Evolutionary conservation across 352 stramenopile genomes (phyloP).

Genomic region (Phytophthora tentaculata): DNA sequence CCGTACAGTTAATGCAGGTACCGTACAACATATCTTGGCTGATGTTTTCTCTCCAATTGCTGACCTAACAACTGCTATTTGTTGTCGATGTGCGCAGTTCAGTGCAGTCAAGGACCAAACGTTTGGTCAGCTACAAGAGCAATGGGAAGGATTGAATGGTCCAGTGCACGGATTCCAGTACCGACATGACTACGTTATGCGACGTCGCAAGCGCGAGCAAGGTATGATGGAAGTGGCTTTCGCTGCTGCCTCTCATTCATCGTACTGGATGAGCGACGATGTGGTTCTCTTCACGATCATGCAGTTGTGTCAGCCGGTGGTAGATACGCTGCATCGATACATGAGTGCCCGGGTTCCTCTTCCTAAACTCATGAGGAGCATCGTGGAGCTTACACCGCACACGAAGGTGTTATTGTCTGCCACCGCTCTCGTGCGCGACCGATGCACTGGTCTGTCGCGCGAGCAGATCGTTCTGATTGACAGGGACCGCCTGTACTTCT

Average conservation of each 20-base stretch:
- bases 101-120: constrained; percentile 66
- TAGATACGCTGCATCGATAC: constrained; percentile 83
- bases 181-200: constrained; percentile 85
- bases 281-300: constrained; percentile 88
- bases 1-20: constrained; percentile 85
- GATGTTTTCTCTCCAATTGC: not conserved
- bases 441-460: constrained; percentile 77
- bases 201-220: constrained; percentile 76
- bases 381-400: constrained; percentile 82
- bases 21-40: not conserved
- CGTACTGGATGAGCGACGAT: constrained; percentile 91
- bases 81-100: constrained; percentile 36
- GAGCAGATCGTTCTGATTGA: constrained; percentile 81
- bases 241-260: constrained; percentile 83
- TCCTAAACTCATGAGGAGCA: constrained; percentile 75
- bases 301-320: constrained; percentile 85
- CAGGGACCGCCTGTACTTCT: constrained; percentile 69
- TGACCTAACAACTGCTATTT: not conserved
- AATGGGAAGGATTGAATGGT: constrained; percentile 70
- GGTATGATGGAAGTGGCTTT: constrained; percentile 90
- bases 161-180: constrained; percentile 79
- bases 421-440: constrained; percentile 79
- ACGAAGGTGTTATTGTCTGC: constrained; percentile 68
- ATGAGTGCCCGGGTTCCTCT: constrained; percentile 78
- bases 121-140: constrained; percentile 83